Conservation (phyloP, 1,284 basidiomycete species). For the Tylopilus orsonianus region DNA sequence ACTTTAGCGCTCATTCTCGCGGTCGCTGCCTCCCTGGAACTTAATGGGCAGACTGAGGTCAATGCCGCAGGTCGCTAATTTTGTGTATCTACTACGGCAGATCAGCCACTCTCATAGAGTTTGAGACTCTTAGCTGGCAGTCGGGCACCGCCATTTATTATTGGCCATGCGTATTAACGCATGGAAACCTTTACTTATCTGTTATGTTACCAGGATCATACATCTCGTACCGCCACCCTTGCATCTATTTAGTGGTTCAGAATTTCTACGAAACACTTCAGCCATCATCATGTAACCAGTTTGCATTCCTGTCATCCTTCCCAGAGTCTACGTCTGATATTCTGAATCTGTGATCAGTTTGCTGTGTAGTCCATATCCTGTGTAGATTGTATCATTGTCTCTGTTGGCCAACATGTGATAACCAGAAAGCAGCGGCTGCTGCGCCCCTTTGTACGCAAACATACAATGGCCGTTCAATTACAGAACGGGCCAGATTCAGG, state of each 20-base stretch:
- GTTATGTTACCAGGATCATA: conserved; percentile 10
- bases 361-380: conserved; percentile 7
- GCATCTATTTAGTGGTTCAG: conserved; percentile 10
- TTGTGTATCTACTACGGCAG: conserved; percentile 6
- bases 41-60: background rate
- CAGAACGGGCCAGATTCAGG: background rate
- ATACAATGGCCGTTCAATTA: background rate
- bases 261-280: conserved; percentile 7
- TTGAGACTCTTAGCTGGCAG: background rate
- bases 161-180: background rate
- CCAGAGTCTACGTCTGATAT: background rate
- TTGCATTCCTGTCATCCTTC: background rate
- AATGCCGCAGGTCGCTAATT: background rate
- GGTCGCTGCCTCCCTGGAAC: background rate
- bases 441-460: background rate
- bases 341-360: conserved; percentile 3
- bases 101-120: conserved; percentile 3
- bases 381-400: background rate
- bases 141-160: conserved; percentile 16
- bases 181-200: conserved; percentile 5
- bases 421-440: background rate
- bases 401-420: background rate
- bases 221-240: conserved; percentile 3
- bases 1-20: conserved; percentile 17
- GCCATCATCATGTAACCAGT: conserved; percentile 1